phyloP scores from a whole-genome alignment of 768 basidiomycete species.

The Lactarius vividus region DNA sequence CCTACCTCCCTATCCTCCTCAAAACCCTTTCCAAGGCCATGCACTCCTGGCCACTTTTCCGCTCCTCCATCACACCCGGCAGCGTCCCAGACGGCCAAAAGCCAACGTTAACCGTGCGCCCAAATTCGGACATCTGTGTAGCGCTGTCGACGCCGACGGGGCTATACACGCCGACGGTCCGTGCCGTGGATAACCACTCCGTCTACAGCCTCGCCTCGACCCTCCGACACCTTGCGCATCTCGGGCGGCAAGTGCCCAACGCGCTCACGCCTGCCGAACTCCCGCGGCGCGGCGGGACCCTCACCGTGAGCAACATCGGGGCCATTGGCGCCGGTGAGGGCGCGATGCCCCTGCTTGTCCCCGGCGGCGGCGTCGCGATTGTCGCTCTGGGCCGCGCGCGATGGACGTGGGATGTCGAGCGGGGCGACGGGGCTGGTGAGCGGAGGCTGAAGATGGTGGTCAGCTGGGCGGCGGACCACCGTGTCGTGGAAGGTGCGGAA shows the following conservation, averaged over 20 bases:
- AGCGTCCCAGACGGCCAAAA: constrained; percentile 36
- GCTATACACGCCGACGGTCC: constrained; percentile 76
- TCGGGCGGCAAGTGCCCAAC: constrained; percentile 66
- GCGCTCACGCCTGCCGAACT: constrained; percentile 65
- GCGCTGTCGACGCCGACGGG: constrained; percentile 81
- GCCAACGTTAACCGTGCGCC: constrained; percentile 70
- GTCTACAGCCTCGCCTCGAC: constrained; percentile 61
- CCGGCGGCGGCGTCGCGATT: constrained; percentile 82
- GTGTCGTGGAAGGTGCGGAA: constrained; percentile 87
- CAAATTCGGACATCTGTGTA: constrained; percentile 69
- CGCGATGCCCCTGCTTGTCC: constrained; percentile 74
- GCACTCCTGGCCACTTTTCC: constrained; percentile 82
- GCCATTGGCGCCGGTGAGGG: constrained; percentile 69
- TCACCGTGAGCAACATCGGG: constrained; percentile 82
- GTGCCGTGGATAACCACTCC: constrained; percentile 49
- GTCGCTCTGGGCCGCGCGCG: constrained; percentile 76
- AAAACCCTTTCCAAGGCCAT: constrained; percentile 80
- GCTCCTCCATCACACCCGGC: constrained; percentile 62
- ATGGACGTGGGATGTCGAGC: constrained; percentile 72
- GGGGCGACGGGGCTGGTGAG: constrained; percentile 46
- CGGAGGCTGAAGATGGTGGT: constrained; percentile 59
- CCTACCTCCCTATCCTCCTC: constrained; percentile 79
- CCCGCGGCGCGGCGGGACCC: constrained; percentile 72
- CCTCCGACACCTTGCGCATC: constrained; percentile 56
- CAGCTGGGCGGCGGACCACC: constrained; percentile 85